Evolutionary conservation across 805 yeast species (phyloP).

Genomic region (Komagataella kurtzmanii): DNA sequence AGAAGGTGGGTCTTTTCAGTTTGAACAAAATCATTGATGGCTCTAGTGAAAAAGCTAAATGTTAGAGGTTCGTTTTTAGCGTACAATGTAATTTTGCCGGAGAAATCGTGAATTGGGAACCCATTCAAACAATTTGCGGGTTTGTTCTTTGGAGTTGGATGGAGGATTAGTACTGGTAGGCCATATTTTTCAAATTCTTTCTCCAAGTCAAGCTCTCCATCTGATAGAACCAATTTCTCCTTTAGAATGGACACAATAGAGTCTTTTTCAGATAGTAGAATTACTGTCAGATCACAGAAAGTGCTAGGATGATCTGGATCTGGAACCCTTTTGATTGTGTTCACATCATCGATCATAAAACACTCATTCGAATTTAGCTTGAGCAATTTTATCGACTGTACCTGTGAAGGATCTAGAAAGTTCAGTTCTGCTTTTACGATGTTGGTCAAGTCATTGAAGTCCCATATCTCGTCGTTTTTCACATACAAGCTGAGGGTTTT

Average conservation of each 20-base stretch:
- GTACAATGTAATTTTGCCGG: constrained; percentile 5
- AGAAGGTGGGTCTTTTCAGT: not conserved
- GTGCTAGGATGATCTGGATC: not conserved
- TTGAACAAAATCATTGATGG: not conserved
- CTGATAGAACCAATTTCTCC: not conserved
- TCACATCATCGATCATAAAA: constrained; percentile 4
- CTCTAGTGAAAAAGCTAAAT: not conserved
- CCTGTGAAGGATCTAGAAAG: constrained; percentile 6
- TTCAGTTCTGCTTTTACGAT: constrained; percentile 14
- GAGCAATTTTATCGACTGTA: constrained; percentile 12
- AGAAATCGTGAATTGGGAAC: constrained; percentile 8
- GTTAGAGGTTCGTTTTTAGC: not conserved
- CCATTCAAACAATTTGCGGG: constrained; percentile 8
- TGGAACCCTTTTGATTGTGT: not conserved
- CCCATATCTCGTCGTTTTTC: constrained; percentile 15
- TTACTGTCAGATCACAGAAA: constrained; percentile 6
- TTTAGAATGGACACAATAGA: constrained; percentile 1
- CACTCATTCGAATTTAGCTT: constrained; percentile 8
- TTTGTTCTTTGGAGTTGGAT: constrained; percentile 6
- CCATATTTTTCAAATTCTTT: constrained; percentile 5
- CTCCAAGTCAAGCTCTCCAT: constrained; percentile 5
- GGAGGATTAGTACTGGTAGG: constrained; percentile 9
- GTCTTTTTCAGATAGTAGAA: constrained; percentile 6
- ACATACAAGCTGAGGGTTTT: constrained; percentile 13
- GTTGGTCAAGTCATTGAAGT: constrained; percentile 10